Base-by-base conservation (phyloP, 2,329 filamentous ascomycete species). In the Rhynchosporium agropyri region DNA sequence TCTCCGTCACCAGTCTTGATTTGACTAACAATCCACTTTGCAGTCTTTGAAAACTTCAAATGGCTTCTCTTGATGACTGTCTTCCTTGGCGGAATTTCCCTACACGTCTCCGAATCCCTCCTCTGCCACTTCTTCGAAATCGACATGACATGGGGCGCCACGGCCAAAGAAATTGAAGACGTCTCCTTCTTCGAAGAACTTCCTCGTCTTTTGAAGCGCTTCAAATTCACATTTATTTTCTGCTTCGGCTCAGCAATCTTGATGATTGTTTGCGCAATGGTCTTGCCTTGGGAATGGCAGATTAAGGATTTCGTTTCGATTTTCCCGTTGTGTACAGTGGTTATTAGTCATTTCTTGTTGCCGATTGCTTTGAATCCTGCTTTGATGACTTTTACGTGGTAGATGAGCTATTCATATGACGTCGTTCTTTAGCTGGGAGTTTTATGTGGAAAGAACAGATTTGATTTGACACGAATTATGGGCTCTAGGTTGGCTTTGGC, bases 381-480 rank as follows among this genome's bases (percentile, higher is more conserved):
- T 57, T 72, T 88, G 76, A 88, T 89, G 84, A 79, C 81, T 72
- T 85, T 87, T 70, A 84, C 81, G 50, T 87, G 81, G 79, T 87
- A 68, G 58, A 57, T 15, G 9, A 15, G 36, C 2, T 20, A 33
- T n/a, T 1, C 20, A 36, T 36, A 36, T 36, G 13, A 20, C 26
- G 38, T 36, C 36, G 55, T 46, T 20, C 9, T 26, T 46, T 13
- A 5, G 43, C 15, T 46, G 3, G 33, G n/a, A 20, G 9, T 46
- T 8, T 46, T 8, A 46, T 46, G 4, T 3, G 4, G n/a, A n/a
- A 4, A 1, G 3, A n/a, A 12, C 1, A 20, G 1, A 20, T n/a
- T 15, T 13, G 40, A 43, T 43, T 15, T 4, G 40, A 43, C 12
- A 13, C 10, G 40, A 12, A n/a, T 43, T 12, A 43, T 43, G 10